These are phyloP conservation scores for Boletellus sp. DNA, from an alignment of 768 basidiomycete species.

Conservation along the genomic window DNA sequence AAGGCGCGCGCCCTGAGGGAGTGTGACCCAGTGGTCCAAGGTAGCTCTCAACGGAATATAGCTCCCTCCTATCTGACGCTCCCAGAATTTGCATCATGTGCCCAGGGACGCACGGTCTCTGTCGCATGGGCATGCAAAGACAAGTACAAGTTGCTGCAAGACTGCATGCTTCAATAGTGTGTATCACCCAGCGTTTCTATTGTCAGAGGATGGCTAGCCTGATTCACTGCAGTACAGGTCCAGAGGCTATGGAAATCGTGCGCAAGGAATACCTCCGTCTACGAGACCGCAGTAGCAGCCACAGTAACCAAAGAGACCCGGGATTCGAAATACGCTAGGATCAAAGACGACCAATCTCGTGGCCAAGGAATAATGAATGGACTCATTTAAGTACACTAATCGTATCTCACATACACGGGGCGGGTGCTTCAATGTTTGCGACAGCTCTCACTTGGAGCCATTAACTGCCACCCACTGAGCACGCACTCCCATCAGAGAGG, in stretches of 20 bases:
- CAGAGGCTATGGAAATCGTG: conserved; percentile 69
- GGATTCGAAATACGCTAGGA: no score
- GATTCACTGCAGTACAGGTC: conserved; percentile 51
- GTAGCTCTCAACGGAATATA: conserved; percentile 25
- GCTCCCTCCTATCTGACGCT: neutral
- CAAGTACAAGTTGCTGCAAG: conserved; percentile 65
- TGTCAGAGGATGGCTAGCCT: neutral
- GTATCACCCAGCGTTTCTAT: conserved; percentile 25
- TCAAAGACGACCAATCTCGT: neutral
- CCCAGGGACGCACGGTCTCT: conserved; percentile 73
- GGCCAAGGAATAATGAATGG: conserved; percentile 2
- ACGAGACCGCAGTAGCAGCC: conserved; percentile 37
- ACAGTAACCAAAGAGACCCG: no score
- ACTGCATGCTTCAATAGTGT: conserved; percentile 78
- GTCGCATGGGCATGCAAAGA: conserved; percentile 81
- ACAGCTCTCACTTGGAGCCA: conserved; percentile 36
- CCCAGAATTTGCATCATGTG: conserved; percentile 82
- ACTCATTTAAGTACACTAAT: conserved; percentile 6
- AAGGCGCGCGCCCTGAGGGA: conserved; percentile 76
- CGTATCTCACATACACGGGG: neutral
- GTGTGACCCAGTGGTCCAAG: conserved; percentile 74
- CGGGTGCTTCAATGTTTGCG: neutral
- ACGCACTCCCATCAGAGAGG: conserved; percentile 66
- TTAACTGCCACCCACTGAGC: conserved; percentile 60
- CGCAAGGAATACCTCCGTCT: conserved; percentile 71